Evolutionary conservation across 2,329 filamentous ascomycete species (phyloP), one percentile per base, ranked within the genome.

Genomic region (Cercospora canescens): DNA sequence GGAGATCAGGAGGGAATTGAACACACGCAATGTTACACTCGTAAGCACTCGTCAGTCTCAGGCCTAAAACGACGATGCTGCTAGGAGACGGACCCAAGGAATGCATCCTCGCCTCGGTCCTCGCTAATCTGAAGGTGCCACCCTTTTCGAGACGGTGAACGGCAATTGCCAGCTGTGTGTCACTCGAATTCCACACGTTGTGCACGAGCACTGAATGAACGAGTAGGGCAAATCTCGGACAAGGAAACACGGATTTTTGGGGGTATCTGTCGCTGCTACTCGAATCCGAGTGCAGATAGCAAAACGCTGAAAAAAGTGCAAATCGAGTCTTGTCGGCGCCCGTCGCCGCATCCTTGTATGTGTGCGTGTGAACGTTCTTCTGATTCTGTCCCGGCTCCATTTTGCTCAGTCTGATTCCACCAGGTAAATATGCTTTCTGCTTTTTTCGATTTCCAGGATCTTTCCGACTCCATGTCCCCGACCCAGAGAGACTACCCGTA

Each of bases 181-280:
- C 56, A 59, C 56, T 30, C 26, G 45, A 59, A 59, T 59, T 59
- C 58, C 58, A 50, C 26, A 50, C 30, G 8, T 50, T 39, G 39
- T 50, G 58, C 58, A 60, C 58, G 58, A 60, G 58, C 58, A 60
- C 58, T 45, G 6, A 5, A 32, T 30, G 26, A 60, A 16, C 26
- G 58, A 60, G 16, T n/a, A 60, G 58, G 58, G 39, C n/a, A 48
- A 60, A 60, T 18, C 50, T 60, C 58, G 58, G 58, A 32, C n/a
- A n/a, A n/a, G n/a, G n/a, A n/a, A 63, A 65, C 58, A 24, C 41
- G 41, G 18, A 34, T 55, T 34, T 56, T 66, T 65, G 55, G 55
- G 66, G 66, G 66, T 68, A 68, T 65, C 66, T 63, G 62, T 65
- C 63, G 66, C 62, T 67, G 58, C 62, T 50, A 63, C 56, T 59